These are phyloP conservation scores for Apiospora sp. DNA, from an alignment of 2,329 filamentous ascomycete species.

Conservation along the genomic window DNA sequence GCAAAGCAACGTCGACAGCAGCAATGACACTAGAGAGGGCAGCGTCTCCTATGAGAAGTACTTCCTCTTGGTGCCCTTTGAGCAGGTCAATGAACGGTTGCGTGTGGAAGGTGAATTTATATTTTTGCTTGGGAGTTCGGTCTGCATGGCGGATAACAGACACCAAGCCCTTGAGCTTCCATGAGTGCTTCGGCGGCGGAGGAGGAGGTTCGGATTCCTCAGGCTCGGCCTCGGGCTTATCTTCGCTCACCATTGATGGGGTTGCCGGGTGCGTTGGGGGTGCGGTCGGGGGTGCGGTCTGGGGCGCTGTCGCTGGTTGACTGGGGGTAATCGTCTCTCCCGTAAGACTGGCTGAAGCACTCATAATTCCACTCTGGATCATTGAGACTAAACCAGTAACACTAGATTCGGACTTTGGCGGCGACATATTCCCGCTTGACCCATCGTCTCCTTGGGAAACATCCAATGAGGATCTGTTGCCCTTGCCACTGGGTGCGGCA, in stretches of 20 bases:
- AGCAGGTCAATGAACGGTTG: slow-evolving; percentile 94
- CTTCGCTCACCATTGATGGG: slow-evolving; percentile 45
- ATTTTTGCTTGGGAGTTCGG: slow-evolving; percentile 97
- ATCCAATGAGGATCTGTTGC: slow-evolving; percentile 30
- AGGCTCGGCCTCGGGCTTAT: slow-evolving; percentile 33
- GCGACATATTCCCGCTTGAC: slow-evolving; percentile 27
- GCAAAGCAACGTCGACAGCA: slow-evolving; percentile 83
- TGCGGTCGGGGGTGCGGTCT: slow-evolving; percentile 4
- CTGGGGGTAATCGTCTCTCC: slow-evolving; percentile 12
- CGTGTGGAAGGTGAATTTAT: slow-evolving; percentile 98
- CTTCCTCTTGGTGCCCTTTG: slow-evolving; percentile 95
- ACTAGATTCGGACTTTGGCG: slow-evolving; percentile 37
- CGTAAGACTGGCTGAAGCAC: slow-evolving; percentile 26
- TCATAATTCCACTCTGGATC: slow-evolving; percentile 46
- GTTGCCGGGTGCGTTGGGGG: slow-evolving; percentile 47
- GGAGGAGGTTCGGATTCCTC: slow-evolving; percentile 66
- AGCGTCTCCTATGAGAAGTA: slow-evolving; percentile 89
- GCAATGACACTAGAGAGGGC: slow-evolving; percentile 88
- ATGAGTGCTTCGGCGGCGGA: slow-evolving; percentile 85
- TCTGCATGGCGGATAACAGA: slow-evolving; percentile 96
- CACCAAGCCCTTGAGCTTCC: slow-evolving; percentile 98
- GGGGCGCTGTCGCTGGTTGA: slow-evolving; percentile 16
- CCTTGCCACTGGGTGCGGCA: slow-evolving; percentile 28
- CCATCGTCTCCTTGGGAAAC: slow-evolving; percentile 36
- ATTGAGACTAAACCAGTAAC: slow-evolving; percentile 40